phyloP scores from a whole-genome alignment of 305 asterid genomes.

The Nicotiana rustica region DNA sequence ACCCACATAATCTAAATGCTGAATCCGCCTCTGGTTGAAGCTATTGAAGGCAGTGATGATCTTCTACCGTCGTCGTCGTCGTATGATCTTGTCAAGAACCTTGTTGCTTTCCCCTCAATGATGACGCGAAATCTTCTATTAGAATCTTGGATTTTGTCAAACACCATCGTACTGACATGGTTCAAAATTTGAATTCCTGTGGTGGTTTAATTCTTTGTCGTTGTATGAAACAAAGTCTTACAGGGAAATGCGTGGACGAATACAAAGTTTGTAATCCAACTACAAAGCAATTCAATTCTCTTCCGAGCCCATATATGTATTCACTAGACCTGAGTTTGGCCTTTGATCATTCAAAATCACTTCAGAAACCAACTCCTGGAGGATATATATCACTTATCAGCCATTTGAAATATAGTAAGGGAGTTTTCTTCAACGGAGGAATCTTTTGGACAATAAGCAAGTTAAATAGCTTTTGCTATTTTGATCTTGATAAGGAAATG shows the following conservation, averaged over 20 bases:
- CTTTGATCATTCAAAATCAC: not conserved
- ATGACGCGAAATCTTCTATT: not conserved
- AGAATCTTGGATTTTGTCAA: not conserved
- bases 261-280: not conserved
- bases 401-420: not conserved
- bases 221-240: no score
- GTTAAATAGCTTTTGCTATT: conserved; percentile 25
- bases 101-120: not conserved
- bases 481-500: not conserved
- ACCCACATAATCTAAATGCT: no score
- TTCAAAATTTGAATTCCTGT: not conserved
- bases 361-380: not conserved
- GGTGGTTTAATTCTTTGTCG: conserved; percentile 26
- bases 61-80: not conserved
- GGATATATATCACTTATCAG: not conserved
- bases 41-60: not conserved
- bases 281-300: not conserved
- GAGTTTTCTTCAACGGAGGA: not conserved
- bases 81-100: no score
- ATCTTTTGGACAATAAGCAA: not conserved
- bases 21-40: not conserved
- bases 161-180: not conserved
- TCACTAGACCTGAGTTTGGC: not conserved
- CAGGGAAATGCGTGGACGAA: no score
- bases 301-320: not conserved